Evolutionary conservation across 169 alveolate genomes (phyloP), one percentile per base, ranked within the genome.

Genomic region (Plasmodium blacklocki): DNA sequence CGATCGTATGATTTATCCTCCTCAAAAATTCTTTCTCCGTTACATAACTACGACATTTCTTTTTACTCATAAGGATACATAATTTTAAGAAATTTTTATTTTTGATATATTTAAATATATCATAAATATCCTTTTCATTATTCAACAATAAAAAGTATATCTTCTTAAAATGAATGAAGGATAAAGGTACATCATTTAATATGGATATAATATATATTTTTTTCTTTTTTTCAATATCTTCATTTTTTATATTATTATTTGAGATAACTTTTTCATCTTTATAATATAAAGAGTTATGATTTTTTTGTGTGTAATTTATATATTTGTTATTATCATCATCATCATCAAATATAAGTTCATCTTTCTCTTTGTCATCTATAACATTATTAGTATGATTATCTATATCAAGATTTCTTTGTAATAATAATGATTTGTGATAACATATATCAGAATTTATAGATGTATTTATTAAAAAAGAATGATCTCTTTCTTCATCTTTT

Each of bases 11-110:
- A 67, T 29, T 9, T 21, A 83, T 39, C 21, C 91, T 45, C n/a
- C 11, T 52, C 21, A 83, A 63, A 19, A 83, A 83, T 19, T 83
- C 91, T 14, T 68, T 56, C n/a, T 83, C 91, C 15, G 59, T 49
- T 2, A 49, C 1, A 49, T 49, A 56, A 32, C 49, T 68, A 1
- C 91, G 39, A n/a, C 68, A 3, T 9, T 83, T 83, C 54, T 83
- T 83, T 50, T n/a, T 70, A 26, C 21, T 73, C 85, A 70, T 83
- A 45, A 58, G 59, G 26, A 83, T 73, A 26, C 74, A 83, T 26
- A 83, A 45, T 18, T 63, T 72, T 62, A 83, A 26, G 43, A 83
- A 70, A n/a, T 83, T 50, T 0, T 39, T 12, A 62, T 45, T 70
- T 32, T 18, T 83, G n/a, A 83, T 21, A 54, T 49, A 15, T 49